Percentiles rank a stretch among this genome's conserved stretches.
These are phyloP conservation scores for Triticum timopheevii DNA, from an alignment of 176 grass and related monocot genomes.

Conservation along the genomic window DNA sequence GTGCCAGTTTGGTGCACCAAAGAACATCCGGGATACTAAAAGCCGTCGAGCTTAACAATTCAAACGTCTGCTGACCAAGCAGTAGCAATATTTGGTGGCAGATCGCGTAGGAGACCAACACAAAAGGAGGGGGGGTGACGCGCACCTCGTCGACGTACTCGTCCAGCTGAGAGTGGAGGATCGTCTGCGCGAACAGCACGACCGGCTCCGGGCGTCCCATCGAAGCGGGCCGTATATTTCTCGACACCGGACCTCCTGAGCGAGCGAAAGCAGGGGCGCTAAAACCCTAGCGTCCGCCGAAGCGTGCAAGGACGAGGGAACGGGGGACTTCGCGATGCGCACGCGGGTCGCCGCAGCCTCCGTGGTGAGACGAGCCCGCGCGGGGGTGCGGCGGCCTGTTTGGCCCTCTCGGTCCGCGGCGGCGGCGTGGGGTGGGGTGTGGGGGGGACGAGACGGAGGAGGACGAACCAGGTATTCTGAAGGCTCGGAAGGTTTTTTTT, in stretches of 20 bases:
- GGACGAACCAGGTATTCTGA: background rate
- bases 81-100: slow-evolving; percentile 11
- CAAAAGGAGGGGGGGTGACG: background rate
- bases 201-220: slow-evolving; percentile 96
- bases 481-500: background rate
- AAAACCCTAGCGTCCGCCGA: slow-evolving; percentile 27
- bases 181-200: slow-evolving; percentile 90
- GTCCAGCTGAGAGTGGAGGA: slow-evolving; percentile 87
- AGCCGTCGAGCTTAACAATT: slow-evolving; percentile 11
- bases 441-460: background rate
- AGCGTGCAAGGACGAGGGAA: background rate
- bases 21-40: background rate
- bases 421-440: background rate
- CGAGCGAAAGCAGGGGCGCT: background rate
- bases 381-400: slow-evolving; percentile 4
- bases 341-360: background rate
- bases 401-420: background rate
- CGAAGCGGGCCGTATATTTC: background rate
- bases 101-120: background rate
- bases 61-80: background rate
- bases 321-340: background rate
- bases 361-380: background rate
- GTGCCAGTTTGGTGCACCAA: background rate
- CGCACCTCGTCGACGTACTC: slow-evolving; percentile 98
- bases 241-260: background rate